Conservation (phyloP, 2,329 filamentous ascomycete species). For the Fusarium sp. region DNA sequence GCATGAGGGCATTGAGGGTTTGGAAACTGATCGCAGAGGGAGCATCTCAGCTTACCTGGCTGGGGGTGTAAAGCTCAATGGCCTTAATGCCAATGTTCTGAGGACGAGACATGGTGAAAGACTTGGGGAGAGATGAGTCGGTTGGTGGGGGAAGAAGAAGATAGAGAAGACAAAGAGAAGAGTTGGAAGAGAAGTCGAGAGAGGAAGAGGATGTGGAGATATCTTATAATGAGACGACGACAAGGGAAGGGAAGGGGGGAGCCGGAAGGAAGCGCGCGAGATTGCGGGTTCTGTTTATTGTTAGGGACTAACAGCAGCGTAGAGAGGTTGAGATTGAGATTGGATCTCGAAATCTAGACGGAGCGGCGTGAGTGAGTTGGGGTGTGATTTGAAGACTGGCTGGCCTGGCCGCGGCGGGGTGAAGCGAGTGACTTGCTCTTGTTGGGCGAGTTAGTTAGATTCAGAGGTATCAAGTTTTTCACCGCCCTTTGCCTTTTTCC, state of each 20-base stretch:
- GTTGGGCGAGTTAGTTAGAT: conserved; percentile 41
- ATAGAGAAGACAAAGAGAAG: conserved; percentile 31
- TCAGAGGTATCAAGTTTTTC: conserved; percentile 44
- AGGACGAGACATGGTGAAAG: conserved; percentile 76
- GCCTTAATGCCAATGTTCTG: conserved; percentile 94
- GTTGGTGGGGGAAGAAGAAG: conserved; percentile 25
- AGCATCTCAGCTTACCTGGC: conserved; percentile 72
- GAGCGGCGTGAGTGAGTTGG: background rate
- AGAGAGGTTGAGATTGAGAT: conserved; percentile 39
- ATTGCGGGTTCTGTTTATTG: conserved; percentile 41
- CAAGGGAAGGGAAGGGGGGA: conserved; percentile 28
- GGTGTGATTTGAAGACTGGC: conserved; percentile 23
- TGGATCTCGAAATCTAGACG: conserved; percentile 42
- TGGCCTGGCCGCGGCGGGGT: conserved; percentile 32
- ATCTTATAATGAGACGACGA: conserved; percentile 33
- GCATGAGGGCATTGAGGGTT: conserved; percentile 21
- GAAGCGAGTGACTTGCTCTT: conserved; percentile 38
- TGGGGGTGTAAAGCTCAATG: conserved; percentile 91
- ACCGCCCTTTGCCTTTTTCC: conserved; percentile 46
- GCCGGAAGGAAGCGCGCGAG: conserved; percentile 41
- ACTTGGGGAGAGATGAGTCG: conserved; percentile 22
- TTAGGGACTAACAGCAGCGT: conserved; percentile 9
- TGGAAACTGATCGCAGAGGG: conserved; percentile 21
- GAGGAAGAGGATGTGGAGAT: conserved; percentile 36
- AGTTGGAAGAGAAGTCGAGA: conserved; percentile 33